Evolutionary conservation across 108 stramenopile genomes (phyloP), one percentile per base, ranked within the genome.

Genomic region (Nitzschia palea): DNA sequence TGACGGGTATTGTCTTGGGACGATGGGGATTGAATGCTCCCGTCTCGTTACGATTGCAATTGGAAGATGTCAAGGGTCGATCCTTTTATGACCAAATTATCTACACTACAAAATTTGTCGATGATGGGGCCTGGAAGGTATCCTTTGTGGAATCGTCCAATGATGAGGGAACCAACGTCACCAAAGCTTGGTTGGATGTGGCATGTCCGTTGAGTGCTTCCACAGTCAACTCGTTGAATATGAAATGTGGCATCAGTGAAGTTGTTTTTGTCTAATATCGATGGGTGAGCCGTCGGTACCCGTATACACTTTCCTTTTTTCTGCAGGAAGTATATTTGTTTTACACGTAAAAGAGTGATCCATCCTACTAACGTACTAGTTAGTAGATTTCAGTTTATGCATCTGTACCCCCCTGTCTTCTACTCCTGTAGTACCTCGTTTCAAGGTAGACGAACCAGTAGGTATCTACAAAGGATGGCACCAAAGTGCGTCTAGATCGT

Each of bases 21-120:
- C 47, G 47, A n/a, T 48, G 47, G 47, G 47, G 47, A n/a, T 48
- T 48, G n/a, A 20, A 48, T 4, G 47, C 47, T 48, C 47, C 47
- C 8, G 18, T 18, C 4, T 10, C 17, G 8, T 4, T 48, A 4
- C 9, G n/a, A 48, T 48, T 48, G 47, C 47, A 48, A 48, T 18
- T 48, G 22, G 15, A 20, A 20, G 47, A 20, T 20, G n/a, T 5
- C 47, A 20, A 48, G 18, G 47, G 18, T 20, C 4, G 18, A 12
- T 5, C 4, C 47, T 48, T 48, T 48, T 48, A 18, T 48, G 47
- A 48, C 22, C 8, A 18, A 20, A 10, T 48, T 20, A 8, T 18
- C 18, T 48, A n/a, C 47, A 48, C 9, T 48, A n/a, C n/a, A n/a
- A n/a, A n/a, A n/a, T 40, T 12, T 40, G 47, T 48, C 47, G 47